Evolutionary conservation across 805 yeast species (phyloP).

Genomic region (Pichia deserticola): DNA sequence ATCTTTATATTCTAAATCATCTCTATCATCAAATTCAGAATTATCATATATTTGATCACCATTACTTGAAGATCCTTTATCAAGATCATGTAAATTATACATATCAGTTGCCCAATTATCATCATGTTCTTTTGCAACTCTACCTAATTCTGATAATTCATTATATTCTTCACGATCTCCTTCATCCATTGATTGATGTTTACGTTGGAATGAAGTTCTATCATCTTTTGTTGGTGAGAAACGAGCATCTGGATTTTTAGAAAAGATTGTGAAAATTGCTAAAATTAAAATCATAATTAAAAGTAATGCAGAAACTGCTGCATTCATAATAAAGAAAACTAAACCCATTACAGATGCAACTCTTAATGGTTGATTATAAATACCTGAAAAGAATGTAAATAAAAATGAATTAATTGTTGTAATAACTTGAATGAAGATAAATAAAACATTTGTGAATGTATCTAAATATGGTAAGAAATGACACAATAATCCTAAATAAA

Average conservation of each 20-base stretch:
- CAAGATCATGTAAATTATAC: constrained; percentile 36
- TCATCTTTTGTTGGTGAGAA: constrained; percentile 88
- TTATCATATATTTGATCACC: neutral
- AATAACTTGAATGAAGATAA: constrained; percentile 65
- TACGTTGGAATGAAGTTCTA: constrained; percentile 76
- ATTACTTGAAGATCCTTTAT: constrained; percentile 18
- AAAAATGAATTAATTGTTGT: constrained; percentile 73
- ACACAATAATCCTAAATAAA: constrained; percentile 57
- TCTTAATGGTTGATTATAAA: constrained; percentile 72
- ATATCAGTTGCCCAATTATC: constrained; percentile 67
- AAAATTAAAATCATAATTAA: constrained; percentile 64
- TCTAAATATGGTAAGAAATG: constrained; percentile 70
- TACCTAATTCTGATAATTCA: constrained; percentile 67
- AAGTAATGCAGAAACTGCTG: constrained; percentile 75
- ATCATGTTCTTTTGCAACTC: constrained; percentile 76
- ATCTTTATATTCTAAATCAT: neutral
- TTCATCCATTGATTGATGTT: constrained; percentile 6
- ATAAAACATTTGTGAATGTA: constrained; percentile 70
- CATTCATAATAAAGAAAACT: constrained; percentile 81
- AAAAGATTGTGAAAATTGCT: constrained; percentile 51
- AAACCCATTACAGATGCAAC: constrained; percentile 88
- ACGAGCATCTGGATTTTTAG: constrained; percentile 84
- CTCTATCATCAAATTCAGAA: neutral
- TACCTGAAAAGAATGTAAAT: constrained; percentile 76
- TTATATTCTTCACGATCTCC: constrained; percentile 15